These are phyloP conservation scores for Ramaria sp. DNA, from an alignment of 768 basidiomycete genomes.

Conservation along the genomic window DNA sequence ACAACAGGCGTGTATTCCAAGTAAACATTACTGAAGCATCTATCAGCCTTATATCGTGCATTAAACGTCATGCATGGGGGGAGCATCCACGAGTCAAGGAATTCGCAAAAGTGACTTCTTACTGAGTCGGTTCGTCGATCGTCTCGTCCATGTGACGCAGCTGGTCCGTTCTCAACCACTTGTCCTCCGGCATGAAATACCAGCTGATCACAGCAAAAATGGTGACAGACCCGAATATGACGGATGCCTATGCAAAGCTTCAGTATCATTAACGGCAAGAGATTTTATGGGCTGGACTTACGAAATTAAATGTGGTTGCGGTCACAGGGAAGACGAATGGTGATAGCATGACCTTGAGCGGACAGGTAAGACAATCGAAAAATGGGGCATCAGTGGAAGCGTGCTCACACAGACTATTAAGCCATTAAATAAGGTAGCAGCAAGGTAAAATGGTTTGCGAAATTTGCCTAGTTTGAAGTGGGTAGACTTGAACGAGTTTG, in stretches of 20 bases:
- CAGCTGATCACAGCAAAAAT: constrained; percentile 68
- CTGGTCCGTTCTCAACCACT: constrained; percentile 66
- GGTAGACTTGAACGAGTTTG: constrained; percentile 59
- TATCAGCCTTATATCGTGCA: no score
- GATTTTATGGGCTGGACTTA: constrained; percentile 27
- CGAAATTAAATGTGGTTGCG: constrained; percentile 75
- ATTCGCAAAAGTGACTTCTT: no score
- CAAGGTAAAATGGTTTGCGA: constrained; percentile 57
- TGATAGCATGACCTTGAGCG: constrained; percentile 60
- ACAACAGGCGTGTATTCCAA: no score
- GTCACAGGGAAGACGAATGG: constrained; percentile 83
- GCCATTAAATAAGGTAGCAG: constrained; percentile 60
- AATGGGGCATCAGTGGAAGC: neutral
- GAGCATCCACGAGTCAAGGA: no score
- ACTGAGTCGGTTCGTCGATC: no score
- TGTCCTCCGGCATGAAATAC: constrained; percentile 69
- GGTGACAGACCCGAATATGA: constrained; percentile 72
- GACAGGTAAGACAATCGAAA: constrained; percentile 8
- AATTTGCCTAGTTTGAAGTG: constrained; percentile 62
- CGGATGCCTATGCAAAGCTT: constrained; percentile 39
- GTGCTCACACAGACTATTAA: constrained; percentile 59
- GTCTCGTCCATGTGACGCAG: constrained; percentile 37
- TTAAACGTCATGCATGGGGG: no score
- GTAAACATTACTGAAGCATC: no score
- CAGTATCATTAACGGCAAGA: constrained; percentile 2